Percentiles rank a stretch among this genome's conserved stretches.
Conservation (phyloP, 495 filamentous ascomycete genomes). For the Annulohypoxylon stygium region DNA sequence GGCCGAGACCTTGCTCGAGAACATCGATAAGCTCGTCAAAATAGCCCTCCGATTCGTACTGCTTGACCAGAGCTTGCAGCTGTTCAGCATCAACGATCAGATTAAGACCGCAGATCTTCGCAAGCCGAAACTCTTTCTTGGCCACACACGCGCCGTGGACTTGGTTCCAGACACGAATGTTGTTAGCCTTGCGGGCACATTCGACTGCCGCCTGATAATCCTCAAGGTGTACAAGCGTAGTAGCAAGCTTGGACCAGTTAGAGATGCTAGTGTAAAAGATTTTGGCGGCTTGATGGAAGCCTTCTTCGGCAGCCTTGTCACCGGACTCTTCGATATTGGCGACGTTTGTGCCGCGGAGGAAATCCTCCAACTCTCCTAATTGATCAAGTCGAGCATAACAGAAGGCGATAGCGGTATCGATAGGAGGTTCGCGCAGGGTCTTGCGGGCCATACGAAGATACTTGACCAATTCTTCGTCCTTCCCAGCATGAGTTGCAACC, state of each 20-base stretch:
- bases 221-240: conserved; percentile 93
- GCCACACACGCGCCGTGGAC: conserved; percentile 96
- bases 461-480: conserved; percentile 98
- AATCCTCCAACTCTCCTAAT: conserved; percentile 94
- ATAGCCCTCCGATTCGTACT: conserved; percentile 97
- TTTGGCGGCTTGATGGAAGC: conserved; percentile 95
- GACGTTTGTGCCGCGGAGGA: conserved; percentile 93
- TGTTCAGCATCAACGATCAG: conserved; percentile 99
- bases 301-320: conserved; percentile 97
- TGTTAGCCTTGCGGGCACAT: conserved; percentile 98
- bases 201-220: conserved; percentile 99
- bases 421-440: conserved; percentile 91
- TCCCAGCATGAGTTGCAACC: conserved; percentile 93
- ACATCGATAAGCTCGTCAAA: conserved; percentile 97
- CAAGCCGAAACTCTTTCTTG: conserved; percentile 99
- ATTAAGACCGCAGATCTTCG: conserved; percentile 99
- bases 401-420: conserved; percentile 95
- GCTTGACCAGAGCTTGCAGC: conserved; percentile 89
- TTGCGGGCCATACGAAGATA: conserved; percentile 97
- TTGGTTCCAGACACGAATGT: conserved; percentile 99
- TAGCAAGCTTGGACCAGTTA: conserved; percentile 99
- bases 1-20: conserved; percentile 93
- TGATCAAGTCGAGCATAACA: conserved; percentile 92
- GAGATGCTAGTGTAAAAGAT: conserved; percentile 99
- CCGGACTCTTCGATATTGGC: conserved; percentile 95